Base-by-base conservation (phyloP, 306 rosid genomes). In the Vigna reflexopilosa region DNA sequence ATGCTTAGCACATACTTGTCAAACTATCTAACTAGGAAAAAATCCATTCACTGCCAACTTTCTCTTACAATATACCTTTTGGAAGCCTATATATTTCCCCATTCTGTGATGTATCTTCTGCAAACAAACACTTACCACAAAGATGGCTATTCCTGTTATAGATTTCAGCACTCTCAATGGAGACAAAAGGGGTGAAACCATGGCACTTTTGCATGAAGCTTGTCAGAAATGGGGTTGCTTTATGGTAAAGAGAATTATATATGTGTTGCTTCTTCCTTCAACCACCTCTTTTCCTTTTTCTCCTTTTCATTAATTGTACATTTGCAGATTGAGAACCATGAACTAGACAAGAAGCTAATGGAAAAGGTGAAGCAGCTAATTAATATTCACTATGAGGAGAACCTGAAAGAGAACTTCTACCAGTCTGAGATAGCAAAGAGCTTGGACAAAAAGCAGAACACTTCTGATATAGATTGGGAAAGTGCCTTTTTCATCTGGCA, bases 211-310 rank as follows among this genome's bases (percentile, higher is more conserved):
- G 58, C 90, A 93, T 80, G 86, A 93, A 70, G 93, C 98, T 47
- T 93, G 97, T 63, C 82, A 90, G 57, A 86, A 87, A 75, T 89
- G 96, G 94, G 98, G 98, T 1, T 90, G 81, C 76, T 90, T 93
- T 83, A 73, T 87, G 77, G 96, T 93, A 76, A 70, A 76, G 55
- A 70, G 17, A 32, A 76, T 63, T 20, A 61, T 12, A 30, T 73
- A 50, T 73, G 4, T 36, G 9, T 54, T 55, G 2, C 1, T 57
- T 32, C 9, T 9, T 22, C 20, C 59, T n/a, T 32, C 7, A 6
- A 3, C 34, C 34, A 30, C 14, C 7, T 2, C 13, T 3, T 11
- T 45, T 4, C 12, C 4, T n/a, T 52, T 2, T 22, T 44, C 17
- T 56, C 47, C 28, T 52, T 24, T 51, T 40, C 8, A 40, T 78